Evolutionary conservation across 176 grass and related monocot genomes (phyloP).

Genomic region (Oryza rufipogon): DNA sequence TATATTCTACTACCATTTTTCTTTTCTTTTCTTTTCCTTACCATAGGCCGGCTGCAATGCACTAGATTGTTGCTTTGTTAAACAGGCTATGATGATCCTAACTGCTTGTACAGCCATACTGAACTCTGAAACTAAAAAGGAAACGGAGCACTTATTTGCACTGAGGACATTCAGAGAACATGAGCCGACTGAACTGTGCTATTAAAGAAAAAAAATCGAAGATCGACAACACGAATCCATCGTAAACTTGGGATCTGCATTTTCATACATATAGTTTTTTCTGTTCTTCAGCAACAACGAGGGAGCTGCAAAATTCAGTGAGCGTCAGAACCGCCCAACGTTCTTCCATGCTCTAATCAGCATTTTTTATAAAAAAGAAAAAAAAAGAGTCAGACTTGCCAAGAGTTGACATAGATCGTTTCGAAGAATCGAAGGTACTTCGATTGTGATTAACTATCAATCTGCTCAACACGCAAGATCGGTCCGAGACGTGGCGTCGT

Average conservation of each 20-base stretch:
- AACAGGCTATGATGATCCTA: background rate
- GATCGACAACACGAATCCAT: background rate
- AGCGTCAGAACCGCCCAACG: background rate
- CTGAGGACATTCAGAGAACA: background rate
- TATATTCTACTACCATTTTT: background rate
- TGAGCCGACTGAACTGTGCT: background rate
- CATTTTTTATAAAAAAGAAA: too few species aligned
- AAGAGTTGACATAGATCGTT: constrained; percentile 6
- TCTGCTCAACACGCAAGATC: background rate
- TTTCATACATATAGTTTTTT: background rate
- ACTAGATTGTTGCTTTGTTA: background rate
- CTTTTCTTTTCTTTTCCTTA: too few species aligned
- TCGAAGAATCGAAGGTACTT: background rate
- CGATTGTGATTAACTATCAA: background rate
- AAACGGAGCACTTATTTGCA: background rate
- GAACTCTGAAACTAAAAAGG: background rate
- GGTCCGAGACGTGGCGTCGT: background rate
- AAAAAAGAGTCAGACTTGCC: background rate
- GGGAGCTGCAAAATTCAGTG: background rate
- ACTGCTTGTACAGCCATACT: background rate
- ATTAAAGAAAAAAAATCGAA: background rate
- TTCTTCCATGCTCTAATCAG: background rate
- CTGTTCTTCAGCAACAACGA: background rate
- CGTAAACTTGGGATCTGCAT: background rate
- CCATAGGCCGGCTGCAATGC: background rate